A percentile compares a stretch with the other conserved stretches of the same genome.
phyloP scores from a whole-genome alignment of 164 flowering plant genomes.

The Umbellularia californica region DNA sequence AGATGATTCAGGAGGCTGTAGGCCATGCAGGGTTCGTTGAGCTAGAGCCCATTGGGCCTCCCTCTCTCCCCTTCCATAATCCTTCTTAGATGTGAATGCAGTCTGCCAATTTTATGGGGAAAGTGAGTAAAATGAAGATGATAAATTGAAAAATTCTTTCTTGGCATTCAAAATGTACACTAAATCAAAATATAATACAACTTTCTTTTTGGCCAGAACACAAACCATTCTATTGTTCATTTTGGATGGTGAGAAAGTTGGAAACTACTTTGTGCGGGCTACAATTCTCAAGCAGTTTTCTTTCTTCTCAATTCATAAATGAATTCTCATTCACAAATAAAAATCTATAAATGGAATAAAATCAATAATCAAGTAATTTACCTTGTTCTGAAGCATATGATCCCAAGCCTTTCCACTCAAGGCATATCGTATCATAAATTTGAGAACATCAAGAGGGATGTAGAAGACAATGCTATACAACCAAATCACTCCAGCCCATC shows the following conservation, averaged over 20 bases:
- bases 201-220: too few species aligned
- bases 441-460: constrained; percentile 72
- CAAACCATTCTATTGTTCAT: too few species aligned
- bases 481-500: constrained; percentile 82
- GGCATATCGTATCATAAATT: constrained; percentile 53
- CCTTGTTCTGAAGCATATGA: constrained; percentile 49
- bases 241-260: too few species aligned
- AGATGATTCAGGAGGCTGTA: constrained; percentile 29
- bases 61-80: constrained; percentile 79
- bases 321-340: too few species aligned
- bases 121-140: too few species aligned
- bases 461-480: constrained; percentile 59
- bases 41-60: constrained; percentile 85
- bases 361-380: constrained; percentile 6
- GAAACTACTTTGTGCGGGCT: too few species aligned
- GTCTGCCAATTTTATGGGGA: constrained; percentile 30
- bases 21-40: constrained; percentile 80
- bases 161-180: too few species aligned
- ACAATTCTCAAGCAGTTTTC: neutral
- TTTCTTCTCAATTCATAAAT: too few species aligned
- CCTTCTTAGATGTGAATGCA: constrained; percentile 76
- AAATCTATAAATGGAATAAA: neutral
- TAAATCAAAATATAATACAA: too few species aligned
- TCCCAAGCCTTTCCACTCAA: constrained; percentile 66
- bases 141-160: too few species aligned